Percentiles rank a stretch among this genome's conserved stretches.
Evolutionary conservation across 768 basidiomycete species (phyloP).

Genomic region (Auriscalpium microsporum): DNA sequence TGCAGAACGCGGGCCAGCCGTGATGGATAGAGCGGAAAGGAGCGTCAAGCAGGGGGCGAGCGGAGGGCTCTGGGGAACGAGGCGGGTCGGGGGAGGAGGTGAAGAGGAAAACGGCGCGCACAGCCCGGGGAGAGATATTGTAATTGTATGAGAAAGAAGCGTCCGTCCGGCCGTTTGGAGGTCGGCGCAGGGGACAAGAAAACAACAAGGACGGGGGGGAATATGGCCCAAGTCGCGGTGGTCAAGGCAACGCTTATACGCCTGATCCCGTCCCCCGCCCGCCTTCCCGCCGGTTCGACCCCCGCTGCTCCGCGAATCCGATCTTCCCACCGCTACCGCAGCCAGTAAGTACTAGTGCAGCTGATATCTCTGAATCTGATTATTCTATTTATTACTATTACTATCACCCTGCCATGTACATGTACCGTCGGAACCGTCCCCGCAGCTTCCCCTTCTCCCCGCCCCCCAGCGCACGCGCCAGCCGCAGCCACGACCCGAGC

Average conservation of each 20-base stretch:
- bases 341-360: too few relatives aligned
- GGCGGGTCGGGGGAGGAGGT: slow-evolving; percentile 19
- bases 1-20: slow-evolving; percentile 51
- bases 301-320: neutral
- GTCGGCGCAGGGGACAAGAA: slow-evolving; percentile 3
- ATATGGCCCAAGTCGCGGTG: slow-evolving; percentile 27
- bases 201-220: slow-evolving; percentile 3
- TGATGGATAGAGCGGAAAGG: slow-evolving; percentile 14
- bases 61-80: slow-evolving; percentile 12
- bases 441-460: slow-evolving; percentile 45
- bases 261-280: slow-evolving; percentile 7
- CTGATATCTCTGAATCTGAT: too few relatives aligned
- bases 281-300: neutral
- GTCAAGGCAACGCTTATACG: slow-evolving; percentile 41
- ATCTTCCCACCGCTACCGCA: neutral
- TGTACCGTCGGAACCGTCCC: slow-evolving; percentile 57
- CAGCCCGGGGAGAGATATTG: slow-evolving; percentile 7
- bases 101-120: slow-evolving; percentile 13
- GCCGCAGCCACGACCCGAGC: slow-evolving; percentile 59
- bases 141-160: slow-evolving; percentile 16
- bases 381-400: too few relatives aligned
- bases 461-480: slow-evolving; percentile 56
- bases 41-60: slow-evolving; percentile 5
- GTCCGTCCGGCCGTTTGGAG: slow-evolving; percentile 4
- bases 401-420: too few relatives aligned